Conservation (phyloP, 2,329 filamentous ascomycete genomes). For the Diaporthe velutina region DNA sequence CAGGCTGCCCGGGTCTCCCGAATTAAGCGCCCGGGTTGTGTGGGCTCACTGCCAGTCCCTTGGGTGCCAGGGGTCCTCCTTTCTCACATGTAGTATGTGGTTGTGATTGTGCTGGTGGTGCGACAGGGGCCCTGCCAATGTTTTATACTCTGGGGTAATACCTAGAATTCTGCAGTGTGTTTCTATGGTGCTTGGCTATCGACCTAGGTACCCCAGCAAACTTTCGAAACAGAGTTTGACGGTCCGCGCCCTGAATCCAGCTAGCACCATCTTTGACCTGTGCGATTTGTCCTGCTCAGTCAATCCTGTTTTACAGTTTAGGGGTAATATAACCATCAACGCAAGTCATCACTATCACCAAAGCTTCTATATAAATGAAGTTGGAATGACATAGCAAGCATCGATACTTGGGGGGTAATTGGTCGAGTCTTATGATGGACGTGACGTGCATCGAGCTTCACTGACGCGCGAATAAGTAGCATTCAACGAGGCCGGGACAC, state of each 20-base stretch:
- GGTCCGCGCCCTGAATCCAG: constrained; percentile 19
- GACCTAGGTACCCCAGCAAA: constrained; percentile 19
- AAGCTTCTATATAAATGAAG: not conserved
- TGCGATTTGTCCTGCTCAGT: not conserved
- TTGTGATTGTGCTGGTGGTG: constrained; percentile 2
- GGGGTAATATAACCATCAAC: constrained; percentile 1
- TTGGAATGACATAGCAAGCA: not conserved
- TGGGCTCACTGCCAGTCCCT: not conserved
- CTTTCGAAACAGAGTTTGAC: constrained; percentile 29
- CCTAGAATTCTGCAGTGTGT: constrained; percentile 17
- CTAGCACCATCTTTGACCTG: not conserved
- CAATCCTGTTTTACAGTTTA: constrained; percentile 12
- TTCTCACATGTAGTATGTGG: not conserved
- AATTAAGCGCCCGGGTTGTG: constrained; percentile 4
- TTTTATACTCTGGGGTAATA: constrained; percentile 23
- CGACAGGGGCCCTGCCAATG: constrained; percentile 28
- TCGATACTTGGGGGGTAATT: not conserved
- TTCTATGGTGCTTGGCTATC: constrained; percentile 23
- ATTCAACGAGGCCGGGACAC: not conserved
- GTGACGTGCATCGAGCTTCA: not conserved
- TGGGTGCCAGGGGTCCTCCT: not conserved
- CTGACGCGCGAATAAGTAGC: not conserved
- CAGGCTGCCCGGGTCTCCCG: not conserved
- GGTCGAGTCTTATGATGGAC: not conserved
- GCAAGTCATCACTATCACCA: constrained; percentile 7